Evolutionary conservation across 1,139 yeast species (phyloP).

Genomic region (Magnusiomyces suaveolens): DNA sequence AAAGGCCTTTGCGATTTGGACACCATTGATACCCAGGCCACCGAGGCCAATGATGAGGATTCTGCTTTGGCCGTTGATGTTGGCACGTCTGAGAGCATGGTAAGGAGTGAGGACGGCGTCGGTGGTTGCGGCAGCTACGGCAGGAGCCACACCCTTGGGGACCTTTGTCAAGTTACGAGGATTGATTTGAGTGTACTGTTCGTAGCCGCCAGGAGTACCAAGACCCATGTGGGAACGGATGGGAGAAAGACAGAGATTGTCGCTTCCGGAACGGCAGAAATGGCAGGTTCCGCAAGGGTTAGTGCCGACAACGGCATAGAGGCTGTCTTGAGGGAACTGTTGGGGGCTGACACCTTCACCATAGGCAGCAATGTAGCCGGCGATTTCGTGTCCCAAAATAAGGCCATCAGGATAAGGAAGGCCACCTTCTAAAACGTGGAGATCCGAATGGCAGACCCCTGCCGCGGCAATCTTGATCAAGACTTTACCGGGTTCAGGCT

Average conservation of each 20-base stretch:
- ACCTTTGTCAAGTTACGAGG: conserved; percentile 27
- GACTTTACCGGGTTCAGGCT: conserved; percentile 35
- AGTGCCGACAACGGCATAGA: conserved; percentile 36
- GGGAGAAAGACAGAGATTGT: conserved; percentile 33
- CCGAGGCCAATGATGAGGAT: conserved; percentile 43
- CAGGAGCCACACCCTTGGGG: conserved; percentile 41
- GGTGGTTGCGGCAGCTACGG: conserved; percentile 42
- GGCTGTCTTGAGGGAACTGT: conserved; percentile 32
- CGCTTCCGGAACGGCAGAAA: conserved; percentile 38
- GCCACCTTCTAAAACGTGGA: conserved; percentile 36
- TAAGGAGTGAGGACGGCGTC: conserved; percentile 46
- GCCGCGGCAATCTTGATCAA: conserved; percentile 44
- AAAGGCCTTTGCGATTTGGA: conserved; percentile 38
- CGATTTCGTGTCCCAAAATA: conserved; percentile 51
- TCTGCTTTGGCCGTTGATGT: conserved; percentile 32
- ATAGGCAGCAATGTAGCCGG: conserved; percentile 39
- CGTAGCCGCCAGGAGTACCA: conserved; percentile 44
- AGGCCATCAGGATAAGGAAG: conserved; percentile 28
- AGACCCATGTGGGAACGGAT: conserved; percentile 29
- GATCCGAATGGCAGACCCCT: conserved; percentile 46
- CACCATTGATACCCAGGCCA: conserved; percentile 44
- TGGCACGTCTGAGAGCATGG: conserved; percentile 39
- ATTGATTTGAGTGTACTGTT: conserved; percentile 37
- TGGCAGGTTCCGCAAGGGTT: conserved; percentile 40
- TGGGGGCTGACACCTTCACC: conserved; percentile 33